Conservation (phyloP, 2,329 filamentous ascomycete species). For the Fusarium mundagurra region DNA sequence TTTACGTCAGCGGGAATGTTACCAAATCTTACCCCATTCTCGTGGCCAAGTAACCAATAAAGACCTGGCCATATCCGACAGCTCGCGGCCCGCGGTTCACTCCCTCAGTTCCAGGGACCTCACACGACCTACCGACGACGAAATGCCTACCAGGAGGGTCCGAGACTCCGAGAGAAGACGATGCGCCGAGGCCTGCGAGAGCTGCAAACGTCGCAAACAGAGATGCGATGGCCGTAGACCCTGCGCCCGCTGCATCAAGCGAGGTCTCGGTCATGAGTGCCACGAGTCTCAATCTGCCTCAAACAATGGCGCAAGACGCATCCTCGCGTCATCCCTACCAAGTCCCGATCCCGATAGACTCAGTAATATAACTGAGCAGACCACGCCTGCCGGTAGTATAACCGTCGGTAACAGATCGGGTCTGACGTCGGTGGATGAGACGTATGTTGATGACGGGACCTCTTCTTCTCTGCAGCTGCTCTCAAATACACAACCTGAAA, state of each 20-base stretch:
- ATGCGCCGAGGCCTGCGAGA: slow-evolving; percentile 41
- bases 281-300: slow-evolving; percentile 18
- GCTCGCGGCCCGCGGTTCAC: slow-evolving; percentile 31
- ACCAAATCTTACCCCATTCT: slow-evolving; percentile 8
- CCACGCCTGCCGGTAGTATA: slow-evolving; percentile 22
- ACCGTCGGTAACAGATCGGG: slow-evolving; percentile 12
- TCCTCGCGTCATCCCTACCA: slow-evolving; percentile 39
- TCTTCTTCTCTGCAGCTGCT: slow-evolving; percentile 37
- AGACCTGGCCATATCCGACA: slow-evolving; percentile 34
- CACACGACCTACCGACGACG: not conserved
- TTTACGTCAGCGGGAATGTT: slow-evolving; percentile 9
- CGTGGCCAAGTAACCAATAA: slow-evolving; percentile 23
- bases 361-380: slow-evolving; percentile 28
- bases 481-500: slow-evolving; percentile 36
- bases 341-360: slow-evolving; percentile 41
- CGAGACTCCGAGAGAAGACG: slow-evolving; percentile 39
- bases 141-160: slow-evolving; percentile 41
- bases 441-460: slow-evolving; percentile 9
- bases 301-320: not conserved
- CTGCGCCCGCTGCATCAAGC: slow-evolving; percentile 39
- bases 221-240: slow-evolving; percentile 39
- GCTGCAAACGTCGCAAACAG: slow-evolving; percentile 40
- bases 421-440: slow-evolving; percentile 14
- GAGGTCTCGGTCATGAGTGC: slow-evolving; percentile 37
- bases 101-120: slow-evolving; percentile 1